These are phyloP conservation scores for Tagetes patula DNA, from an alignment of 129 eudicot genomes.

Conservation along the genomic window DNA sequence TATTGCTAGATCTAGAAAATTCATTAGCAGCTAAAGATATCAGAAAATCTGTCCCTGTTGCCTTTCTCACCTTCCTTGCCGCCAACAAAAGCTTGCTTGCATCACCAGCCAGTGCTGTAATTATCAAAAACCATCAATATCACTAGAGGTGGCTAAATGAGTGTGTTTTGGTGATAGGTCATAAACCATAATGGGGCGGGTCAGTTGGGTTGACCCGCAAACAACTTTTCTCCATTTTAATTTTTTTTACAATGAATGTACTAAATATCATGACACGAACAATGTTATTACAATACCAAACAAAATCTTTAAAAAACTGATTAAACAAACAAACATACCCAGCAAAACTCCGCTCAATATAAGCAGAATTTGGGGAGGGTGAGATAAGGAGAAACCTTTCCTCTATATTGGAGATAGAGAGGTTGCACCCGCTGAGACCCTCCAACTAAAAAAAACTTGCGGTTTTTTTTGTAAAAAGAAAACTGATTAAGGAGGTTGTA, in stretches of 20 bases:
- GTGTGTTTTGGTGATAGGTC: background rate
- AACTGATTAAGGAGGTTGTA: background rate
- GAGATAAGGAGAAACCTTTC: too few relatives aligned
- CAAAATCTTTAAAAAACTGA: background rate
- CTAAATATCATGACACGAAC: background rate
- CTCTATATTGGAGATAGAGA: too few relatives aligned
- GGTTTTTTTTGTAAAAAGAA: too few relatives aligned
- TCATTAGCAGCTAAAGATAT: slow-evolving; percentile 54
- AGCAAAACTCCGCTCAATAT: too few relatives aligned
- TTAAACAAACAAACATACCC: too few relatives aligned
- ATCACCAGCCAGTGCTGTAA: slow-evolving; percentile 66
- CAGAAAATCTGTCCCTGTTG: slow-evolving; percentile 54
- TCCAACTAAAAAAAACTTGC: too few relatives aligned
- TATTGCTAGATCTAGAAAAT: slow-evolving; percentile 52
- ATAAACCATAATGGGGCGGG: background rate
- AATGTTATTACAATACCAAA: background rate
- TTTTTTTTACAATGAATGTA: background rate
- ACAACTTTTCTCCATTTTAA: background rate
- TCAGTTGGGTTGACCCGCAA: background rate
- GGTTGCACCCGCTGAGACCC: too few relatives aligned
- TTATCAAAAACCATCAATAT: slow-evolving; percentile 9
- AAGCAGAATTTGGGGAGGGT: too few relatives aligned
- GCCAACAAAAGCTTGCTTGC: slow-evolving; percentile 63
- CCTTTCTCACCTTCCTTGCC: slow-evolving; percentile 69
- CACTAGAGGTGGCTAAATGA: background rate